These are phyloP conservation scores for Trichoderma orchidacearum DNA, from an alignment of 495 filamentous ascomycete genomes.

Conservation along the genomic window DNA sequence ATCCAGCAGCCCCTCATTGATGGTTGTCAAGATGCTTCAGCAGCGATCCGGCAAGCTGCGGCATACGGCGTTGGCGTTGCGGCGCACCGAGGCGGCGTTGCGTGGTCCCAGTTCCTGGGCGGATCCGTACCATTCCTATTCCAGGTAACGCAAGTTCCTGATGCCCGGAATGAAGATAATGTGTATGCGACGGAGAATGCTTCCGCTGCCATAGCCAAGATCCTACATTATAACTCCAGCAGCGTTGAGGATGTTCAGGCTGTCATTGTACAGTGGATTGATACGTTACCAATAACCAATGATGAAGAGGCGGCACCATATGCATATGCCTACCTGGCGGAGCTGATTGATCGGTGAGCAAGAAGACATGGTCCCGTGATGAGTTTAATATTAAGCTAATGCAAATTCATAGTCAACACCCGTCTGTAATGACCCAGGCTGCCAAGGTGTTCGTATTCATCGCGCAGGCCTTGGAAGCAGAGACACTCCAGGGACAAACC, in stretches of 20 bases:
- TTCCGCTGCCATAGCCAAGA: slow-evolving; percentile 91
- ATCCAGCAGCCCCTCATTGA: slow-evolving; percentile 75
- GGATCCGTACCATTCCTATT: slow-evolving; percentile 72
- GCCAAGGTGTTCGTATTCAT: slow-evolving; percentile 71
- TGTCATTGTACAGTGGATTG: slow-evolving; percentile 68
- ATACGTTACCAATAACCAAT: slow-evolving; percentile 79
- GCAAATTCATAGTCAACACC: slow-evolving; percentile 56
- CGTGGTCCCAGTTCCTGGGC: slow-evolving; percentile 73
- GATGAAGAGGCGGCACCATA: slow-evolving; percentile 98
- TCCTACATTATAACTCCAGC: slow-evolving; percentile 71
- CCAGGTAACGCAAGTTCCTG: slow-evolving; percentile 60
- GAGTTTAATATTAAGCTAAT: neutral
- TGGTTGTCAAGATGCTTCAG: slow-evolving; percentile 68
- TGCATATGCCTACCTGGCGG: slow-evolving; percentile 81
- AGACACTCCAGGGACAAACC: slow-evolving; percentile 75
- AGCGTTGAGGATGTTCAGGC: slow-evolving; percentile 62
- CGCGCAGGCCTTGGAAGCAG: slow-evolving; percentile 75
- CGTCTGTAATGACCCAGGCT: slow-evolving; percentile 59
- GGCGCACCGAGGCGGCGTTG: slow-evolving; percentile 75
- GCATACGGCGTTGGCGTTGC: slow-evolving; percentile 94
- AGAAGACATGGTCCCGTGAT: neutral
- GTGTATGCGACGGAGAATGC: slow-evolving; percentile 96
- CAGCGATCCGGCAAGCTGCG: slow-evolving; percentile 92
- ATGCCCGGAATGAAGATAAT: slow-evolving; percentile 81
- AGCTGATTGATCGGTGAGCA: slow-evolving; percentile 89